A percentile compares a stretch with the other conserved stretches of the same genome.
Evolutionary conservation across 2,329 filamentous ascomycete species (phyloP).

Genomic region (Aphanoascus verrucosus): DNA sequence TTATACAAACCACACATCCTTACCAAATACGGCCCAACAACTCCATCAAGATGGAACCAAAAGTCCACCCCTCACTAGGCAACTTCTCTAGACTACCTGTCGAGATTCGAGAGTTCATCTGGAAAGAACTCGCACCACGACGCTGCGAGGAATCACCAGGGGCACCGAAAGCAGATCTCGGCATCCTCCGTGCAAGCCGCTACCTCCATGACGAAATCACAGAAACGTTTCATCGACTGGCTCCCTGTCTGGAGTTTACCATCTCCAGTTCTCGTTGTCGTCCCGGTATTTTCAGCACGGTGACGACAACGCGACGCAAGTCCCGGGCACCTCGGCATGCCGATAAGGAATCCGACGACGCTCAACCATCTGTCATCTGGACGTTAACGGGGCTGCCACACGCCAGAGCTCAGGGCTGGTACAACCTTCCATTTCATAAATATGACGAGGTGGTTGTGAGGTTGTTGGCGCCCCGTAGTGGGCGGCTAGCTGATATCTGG

Average conservation of each 20-base stretch:
- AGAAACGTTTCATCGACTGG: background rate
- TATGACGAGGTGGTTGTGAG: slow-evolving; percentile 3
- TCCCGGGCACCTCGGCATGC: too few relatives aligned
- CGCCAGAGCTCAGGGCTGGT: background rate
- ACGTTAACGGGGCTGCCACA: too few relatives aligned
- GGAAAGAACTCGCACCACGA: slow-evolving; percentile 7
- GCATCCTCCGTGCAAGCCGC: slow-evolving; percentile 5
- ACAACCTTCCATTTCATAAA: slow-evolving; percentile 7
- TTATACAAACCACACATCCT: background rate
- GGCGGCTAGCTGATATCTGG: background rate
- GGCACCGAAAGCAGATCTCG: slow-evolving; percentile 7
- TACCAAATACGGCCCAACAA: background rate
- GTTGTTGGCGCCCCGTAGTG: slow-evolving; percentile 6
- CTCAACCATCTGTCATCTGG: too few relatives aligned
- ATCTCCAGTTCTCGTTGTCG: background rate
- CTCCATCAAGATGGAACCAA: background rate
- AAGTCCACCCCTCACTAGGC: background rate
- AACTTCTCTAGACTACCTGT: slow-evolving; percentile 9
- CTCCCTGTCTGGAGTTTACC: background rate
- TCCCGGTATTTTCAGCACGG: background rate
- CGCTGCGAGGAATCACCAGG: slow-evolving; percentile 15
- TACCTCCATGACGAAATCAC: slow-evolving; percentile 9
- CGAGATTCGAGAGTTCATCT: slow-evolving; percentile 13
- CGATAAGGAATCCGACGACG: too few relatives aligned
- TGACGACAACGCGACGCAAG: background rate